phyloP scores from a whole-genome alignment of 306 rosid genomes.

The Fragaria nilgerrensis region DNA sequence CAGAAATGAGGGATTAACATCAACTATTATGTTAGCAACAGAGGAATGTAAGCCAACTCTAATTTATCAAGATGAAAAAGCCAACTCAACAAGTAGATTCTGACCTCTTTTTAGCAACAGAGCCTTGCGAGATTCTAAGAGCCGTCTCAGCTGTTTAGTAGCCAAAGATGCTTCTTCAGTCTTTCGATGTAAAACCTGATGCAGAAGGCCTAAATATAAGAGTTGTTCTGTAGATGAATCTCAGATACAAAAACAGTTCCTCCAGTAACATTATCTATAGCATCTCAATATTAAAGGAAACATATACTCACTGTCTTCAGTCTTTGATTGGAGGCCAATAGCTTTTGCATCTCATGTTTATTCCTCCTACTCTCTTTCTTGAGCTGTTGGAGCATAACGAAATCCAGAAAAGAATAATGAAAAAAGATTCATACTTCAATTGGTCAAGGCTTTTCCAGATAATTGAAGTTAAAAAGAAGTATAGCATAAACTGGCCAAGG shows the following conservation, averaged over 20 bases:
- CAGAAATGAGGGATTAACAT: conserved; percentile 6
- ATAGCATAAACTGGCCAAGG: background rate
- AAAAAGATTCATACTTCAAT: background rate
- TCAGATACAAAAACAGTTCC: background rate
- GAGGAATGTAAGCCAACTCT: background rate
- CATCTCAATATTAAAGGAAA: background rate
- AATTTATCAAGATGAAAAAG: background rate
- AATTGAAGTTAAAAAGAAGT: background rate
- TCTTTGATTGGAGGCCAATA: conserved; percentile 64
- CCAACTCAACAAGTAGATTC: conserved; percentile 16
- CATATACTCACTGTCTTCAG: conserved; percentile 59
- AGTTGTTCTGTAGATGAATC: background rate
- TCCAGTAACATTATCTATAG: background rate
- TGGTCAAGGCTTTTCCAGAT: background rate
- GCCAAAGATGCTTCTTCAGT: conserved; percentile 73
- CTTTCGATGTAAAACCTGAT: conserved; percentile 89
- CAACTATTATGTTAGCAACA: background rate
- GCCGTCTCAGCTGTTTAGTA: conserved; percentile 57
- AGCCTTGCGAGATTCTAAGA: conserved; percentile 66
- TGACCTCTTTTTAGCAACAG: conserved; percentile 47
- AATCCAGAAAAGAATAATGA: background rate
- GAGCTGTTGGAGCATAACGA: conserved; percentile 53
- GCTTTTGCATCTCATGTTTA: conserved; percentile 51
- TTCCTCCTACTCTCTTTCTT: conserved; percentile 68
- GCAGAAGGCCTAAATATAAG: conserved; percentile 23